Evolutionary conservation across 257 asterid genomes (phyloP).

Genomic region (Orobanche coerulescens): DNA sequence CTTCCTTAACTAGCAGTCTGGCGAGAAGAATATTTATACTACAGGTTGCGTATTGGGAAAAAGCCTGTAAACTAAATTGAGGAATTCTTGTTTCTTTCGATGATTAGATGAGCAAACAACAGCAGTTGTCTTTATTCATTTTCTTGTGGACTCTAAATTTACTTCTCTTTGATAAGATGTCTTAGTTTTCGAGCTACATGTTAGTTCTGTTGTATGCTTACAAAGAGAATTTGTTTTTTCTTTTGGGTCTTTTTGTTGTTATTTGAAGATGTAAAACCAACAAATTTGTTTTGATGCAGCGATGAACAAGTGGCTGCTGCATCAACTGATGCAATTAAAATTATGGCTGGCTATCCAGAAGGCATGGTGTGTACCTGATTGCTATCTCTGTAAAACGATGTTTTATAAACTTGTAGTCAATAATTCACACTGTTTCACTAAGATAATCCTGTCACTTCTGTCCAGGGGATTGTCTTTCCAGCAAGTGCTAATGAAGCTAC

Average conservation of each 20-base stretch:
- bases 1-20: too few species aligned
- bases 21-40: too few species aligned
- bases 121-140: too few species aligned
- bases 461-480: slow-evolving; percentile 65
- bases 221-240: too few species aligned
- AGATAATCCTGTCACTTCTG: slow-evolving; percentile 10
- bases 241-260: neutral
- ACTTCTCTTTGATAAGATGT: too few species aligned
- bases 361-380: slow-evolving; percentile 50
- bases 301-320: slow-evolving; percentile 86
- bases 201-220: neutral
- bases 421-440: slow-evolving; percentile 14
- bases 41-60: too few species aligned
- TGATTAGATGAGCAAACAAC: too few species aligned
- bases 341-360: slow-evolving; percentile 52
- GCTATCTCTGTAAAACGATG: slow-evolving; percentile 18
- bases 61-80: too few species aligned
- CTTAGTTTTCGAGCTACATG: too few species aligned
- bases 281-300: slow-evolving; percentile 29
- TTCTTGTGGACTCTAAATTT: too few species aligned
- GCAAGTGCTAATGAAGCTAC: slow-evolving; percentile 41
- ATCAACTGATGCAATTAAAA: slow-evolving; percentile 54
- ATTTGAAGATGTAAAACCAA: neutral
- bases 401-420: slow-evolving; percentile 10
- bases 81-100: too few species aligned